phyloP scores from a whole-genome alignment of 352 stramenopile genomes.

The Pythium brachiatum region DNA sequence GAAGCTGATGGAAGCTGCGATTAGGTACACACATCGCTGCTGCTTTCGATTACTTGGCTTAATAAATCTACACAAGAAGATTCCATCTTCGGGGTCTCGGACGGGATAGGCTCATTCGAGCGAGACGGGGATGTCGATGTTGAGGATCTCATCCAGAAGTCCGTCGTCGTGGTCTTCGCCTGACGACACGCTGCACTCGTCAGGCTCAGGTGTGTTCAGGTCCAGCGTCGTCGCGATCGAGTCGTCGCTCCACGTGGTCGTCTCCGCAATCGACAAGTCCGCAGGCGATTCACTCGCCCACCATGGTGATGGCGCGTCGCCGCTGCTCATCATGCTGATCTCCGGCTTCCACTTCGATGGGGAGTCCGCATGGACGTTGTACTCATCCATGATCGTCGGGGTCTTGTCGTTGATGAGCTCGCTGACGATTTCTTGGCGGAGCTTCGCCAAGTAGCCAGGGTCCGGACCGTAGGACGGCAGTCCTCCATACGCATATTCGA shows the following conservation, averaged over 20 bases:
- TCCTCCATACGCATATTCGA: constrained; percentile 72
- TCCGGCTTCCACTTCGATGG: constrained; percentile 28
- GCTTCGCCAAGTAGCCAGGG: constrained; percentile 34
- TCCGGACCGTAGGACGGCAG: constrained; percentile 36
- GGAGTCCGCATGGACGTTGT: constrained; percentile 23
- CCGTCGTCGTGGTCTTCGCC: constrained; percentile 25
- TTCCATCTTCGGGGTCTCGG: constrained; percentile 1
- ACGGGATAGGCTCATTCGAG: constrained; percentile 1
- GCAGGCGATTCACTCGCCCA: constrained; percentile 34
- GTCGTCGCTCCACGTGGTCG: constrained; percentile 24
- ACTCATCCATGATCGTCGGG: constrained; percentile 50
- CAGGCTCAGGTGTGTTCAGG: constrained; percentile 14
- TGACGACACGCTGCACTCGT: constrained; percentile 8
- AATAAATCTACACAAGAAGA: constrained; percentile 22
- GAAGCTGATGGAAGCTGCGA: not conserved
- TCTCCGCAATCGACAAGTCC: constrained; percentile 18
- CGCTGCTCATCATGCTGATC: constrained; percentile 38
- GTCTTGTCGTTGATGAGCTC: constrained; percentile 51
- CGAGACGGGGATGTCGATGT: constrained; percentile 43
- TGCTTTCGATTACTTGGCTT: constrained; percentile 3
- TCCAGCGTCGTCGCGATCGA: constrained; percentile 22
- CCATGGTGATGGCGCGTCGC: constrained; percentile 43
- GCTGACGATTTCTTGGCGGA: constrained; percentile 50
- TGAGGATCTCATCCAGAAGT: constrained; percentile 56
- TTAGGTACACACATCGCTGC: not conserved